Evolutionary conservation across 352 stramenopile species (phyloP).

Genomic region (Pythium brachiatum): DNA sequence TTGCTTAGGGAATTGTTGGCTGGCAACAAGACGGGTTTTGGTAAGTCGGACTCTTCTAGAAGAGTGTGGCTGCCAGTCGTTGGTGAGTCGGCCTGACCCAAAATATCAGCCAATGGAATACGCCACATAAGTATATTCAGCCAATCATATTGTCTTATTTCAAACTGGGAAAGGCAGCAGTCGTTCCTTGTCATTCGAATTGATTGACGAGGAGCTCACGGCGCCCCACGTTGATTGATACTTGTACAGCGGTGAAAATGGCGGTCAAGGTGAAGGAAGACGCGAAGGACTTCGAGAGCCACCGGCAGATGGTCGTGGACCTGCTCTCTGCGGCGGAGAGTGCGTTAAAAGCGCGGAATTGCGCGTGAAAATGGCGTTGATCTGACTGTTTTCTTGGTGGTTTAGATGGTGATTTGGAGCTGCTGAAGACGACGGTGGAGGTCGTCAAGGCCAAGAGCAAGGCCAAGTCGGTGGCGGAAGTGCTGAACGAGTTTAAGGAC

Average conservation of each 20-base stretch:
- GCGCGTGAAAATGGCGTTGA: neutral
- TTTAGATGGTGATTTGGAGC: slow-evolving; percentile 70
- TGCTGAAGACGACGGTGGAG: slow-evolving; percentile 65
- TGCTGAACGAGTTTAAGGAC: slow-evolving; percentile 77
- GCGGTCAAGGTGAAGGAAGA: slow-evolving; percentile 54
- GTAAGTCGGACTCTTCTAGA: slow-evolving; percentile 17
- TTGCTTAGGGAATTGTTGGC: slow-evolving; percentile 8
- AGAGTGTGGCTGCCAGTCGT: slow-evolving; percentile 11
- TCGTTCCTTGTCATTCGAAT: neutral
- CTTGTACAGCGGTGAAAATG: slow-evolving; percentile 25
- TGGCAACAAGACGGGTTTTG: no score
- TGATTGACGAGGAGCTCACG: neutral
- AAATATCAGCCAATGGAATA: slow-evolving; percentile 22
- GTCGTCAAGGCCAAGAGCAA: slow-evolving; percentile 54
- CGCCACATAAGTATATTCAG: neutral
- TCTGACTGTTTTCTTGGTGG: neutral
- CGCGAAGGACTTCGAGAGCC: slow-evolving; percentile 67
- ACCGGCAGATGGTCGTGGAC: slow-evolving; percentile 75
- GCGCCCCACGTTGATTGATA: no score
- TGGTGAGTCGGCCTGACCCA: neutral
- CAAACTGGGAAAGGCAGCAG: neutral
- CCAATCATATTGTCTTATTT: neutral
- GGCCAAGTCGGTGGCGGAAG: slow-evolving; percentile 34
- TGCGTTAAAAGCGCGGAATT: slow-evolving; percentile 25
- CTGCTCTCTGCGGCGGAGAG: slow-evolving; percentile 72